phyloP scores from a whole-genome alignment of 2,329 filamentous ascomycete genomes.

The Rhinocladiella similis region DNA sequence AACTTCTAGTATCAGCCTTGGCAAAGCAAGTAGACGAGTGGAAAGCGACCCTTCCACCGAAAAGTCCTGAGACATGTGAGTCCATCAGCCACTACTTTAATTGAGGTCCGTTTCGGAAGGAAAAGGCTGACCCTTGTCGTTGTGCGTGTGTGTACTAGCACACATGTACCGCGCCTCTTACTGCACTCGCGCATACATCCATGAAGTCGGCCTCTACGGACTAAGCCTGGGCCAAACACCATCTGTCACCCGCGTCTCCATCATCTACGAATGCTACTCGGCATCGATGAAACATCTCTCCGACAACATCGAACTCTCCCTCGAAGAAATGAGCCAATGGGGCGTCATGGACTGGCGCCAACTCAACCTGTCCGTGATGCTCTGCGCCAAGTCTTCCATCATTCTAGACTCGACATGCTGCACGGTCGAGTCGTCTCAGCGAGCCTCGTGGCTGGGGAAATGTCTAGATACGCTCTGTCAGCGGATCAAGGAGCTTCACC shows the following conservation, averaged over 20 bases:
- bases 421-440: constrained; percentile 10
- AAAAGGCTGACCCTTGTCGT: too few relatives aligned
- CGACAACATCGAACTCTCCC: constrained; percentile 3
- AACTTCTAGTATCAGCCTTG: constrained; percentile 9
- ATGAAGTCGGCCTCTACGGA: constrained; percentile 21
- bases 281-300: constrained; percentile 12
- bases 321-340: constrained; percentile 19
- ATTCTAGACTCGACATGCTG: constrained; percentile 15
- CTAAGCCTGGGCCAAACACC: constrained; percentile 15
- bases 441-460: constrained; percentile 16
- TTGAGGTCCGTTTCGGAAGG: too few relatives aligned
- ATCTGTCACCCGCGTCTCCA: constrained; percentile 10
- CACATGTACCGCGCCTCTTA: constrained; percentile 2
- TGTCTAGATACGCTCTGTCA: constrained; percentile 19
- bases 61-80: not conserved
- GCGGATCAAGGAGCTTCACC: constrained; percentile 9
- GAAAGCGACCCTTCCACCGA: constrained; percentile 3
- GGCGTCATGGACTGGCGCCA: constrained; percentile 14
- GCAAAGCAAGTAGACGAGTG: constrained; percentile 9
- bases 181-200: constrained; percentile 9
- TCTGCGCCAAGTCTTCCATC: constrained; percentile 17
- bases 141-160: not conserved
- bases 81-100: too few relatives aligned
- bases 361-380: constrained; percentile 17
- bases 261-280: constrained; percentile 19